Conservation (phyloP, 2,329 filamentous ascomycete genomes). For the Botryosphaeria agaves region DNA sequence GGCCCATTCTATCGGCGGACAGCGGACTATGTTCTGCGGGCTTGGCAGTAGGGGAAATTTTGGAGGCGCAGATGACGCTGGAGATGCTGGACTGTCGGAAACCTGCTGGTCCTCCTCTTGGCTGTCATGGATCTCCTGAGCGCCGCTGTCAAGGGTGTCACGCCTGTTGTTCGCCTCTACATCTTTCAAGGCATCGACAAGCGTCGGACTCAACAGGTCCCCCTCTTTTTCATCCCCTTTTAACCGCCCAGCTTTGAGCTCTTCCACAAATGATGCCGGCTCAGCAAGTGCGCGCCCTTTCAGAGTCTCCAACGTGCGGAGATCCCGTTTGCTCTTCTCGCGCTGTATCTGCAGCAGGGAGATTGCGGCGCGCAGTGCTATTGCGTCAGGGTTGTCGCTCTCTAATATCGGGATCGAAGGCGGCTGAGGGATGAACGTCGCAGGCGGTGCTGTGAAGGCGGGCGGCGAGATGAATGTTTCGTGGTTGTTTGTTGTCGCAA, state of each 20-base stretch:
- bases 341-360: conserved; percentile 76
- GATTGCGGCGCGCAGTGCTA: conserved; percentile 73
- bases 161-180: too few species aligned
- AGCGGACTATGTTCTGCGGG: conserved; percentile 68
- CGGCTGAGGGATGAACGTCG: conserved; percentile 23
- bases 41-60: conserved; percentile 51
- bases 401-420: conserved; percentile 27
- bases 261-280: conserved; percentile 53
- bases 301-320: conserved; percentile 49
- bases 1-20: conserved; percentile 83
- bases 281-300: conserved; percentile 54
- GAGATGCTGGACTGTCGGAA: background rate
- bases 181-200: conserved; percentile 19
- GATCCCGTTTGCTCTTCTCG: conserved; percentile 58
- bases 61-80: conserved; percentile 4
- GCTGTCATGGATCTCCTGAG: background rate
- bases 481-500: conserved; percentile 7
- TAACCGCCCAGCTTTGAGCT: conserved; percentile 43
- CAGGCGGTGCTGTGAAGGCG: conserved; percentile 5
- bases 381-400: conserved; percentile 60
- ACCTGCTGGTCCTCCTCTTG: background rate
- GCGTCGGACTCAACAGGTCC: conserved; percentile 19
- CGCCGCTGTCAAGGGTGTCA: conserved; percentile 11
- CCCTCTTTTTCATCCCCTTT: conserved; percentile 11
- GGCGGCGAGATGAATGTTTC: conserved; percentile 1